Conservation (phyloP, 2,329 filamentous ascomycete species). For the Venturia aucupariae region DNA sequence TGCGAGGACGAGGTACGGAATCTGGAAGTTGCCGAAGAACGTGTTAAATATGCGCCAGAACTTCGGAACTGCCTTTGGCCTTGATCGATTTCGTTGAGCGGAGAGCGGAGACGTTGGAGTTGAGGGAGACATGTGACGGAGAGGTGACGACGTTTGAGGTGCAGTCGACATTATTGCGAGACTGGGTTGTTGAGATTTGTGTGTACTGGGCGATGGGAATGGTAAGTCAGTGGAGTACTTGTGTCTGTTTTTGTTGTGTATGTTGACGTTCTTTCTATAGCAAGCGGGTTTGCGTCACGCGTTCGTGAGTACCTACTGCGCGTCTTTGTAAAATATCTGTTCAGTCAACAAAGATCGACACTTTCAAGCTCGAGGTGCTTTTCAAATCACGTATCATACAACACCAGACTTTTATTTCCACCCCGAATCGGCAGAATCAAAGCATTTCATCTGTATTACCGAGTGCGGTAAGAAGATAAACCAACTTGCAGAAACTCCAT, state of each 20-base stretch:
- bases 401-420: background rate
- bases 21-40: background rate
- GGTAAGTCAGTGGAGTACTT: background rate
- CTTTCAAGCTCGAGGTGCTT: background rate
- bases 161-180: background rate
- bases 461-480: no score
- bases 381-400: background rate
- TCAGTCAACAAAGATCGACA: background rate
- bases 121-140: background rate
- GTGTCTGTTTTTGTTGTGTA: background rate
- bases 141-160: background rate
- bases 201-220: background rate
- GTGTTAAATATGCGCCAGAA: background rate
- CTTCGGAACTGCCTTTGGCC: background rate
- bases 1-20: background rate
- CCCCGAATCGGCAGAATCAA: no score
- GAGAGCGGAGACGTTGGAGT: background rate
- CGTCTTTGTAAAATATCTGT: background rate
- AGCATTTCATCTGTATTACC: no score
- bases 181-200: background rate
- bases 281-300: background rate
- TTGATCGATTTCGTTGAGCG: background rate
- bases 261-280: background rate
- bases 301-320: background rate
- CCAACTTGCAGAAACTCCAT: background rate